A percentile compares a stretch with the other conserved stretches of the same genome.
Conservation (phyloP, 495 filamentous ascomycete species). For the Hypomontagnella monticulosa region DNA sequence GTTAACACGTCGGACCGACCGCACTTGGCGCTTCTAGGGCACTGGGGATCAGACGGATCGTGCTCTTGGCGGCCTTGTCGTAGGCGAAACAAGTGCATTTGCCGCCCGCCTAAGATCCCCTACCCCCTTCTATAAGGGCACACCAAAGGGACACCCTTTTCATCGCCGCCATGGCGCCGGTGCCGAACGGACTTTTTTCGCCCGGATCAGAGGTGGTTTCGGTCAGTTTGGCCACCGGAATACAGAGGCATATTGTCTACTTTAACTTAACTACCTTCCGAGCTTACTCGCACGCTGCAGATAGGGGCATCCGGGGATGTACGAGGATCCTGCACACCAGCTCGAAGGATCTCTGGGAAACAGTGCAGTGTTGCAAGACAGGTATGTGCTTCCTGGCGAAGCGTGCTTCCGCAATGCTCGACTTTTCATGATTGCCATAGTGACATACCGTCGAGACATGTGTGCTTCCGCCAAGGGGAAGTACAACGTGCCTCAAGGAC, state of each 20-base stretch:
- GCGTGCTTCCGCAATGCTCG: constrained; percentile 15
- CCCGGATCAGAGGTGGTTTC: constrained; percentile 25
- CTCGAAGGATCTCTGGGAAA: constrained; percentile 29
- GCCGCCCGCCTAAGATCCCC: constrained; percentile 9
- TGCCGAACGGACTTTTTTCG: constrained; percentile 20
- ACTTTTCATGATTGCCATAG: constrained; percentile 15
- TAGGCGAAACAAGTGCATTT: constrained; percentile 31
- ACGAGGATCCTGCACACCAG: constrained; percentile 37
- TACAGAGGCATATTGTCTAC: constrained; percentile 14
- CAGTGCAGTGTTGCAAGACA: constrained; percentile 20
- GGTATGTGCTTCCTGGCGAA: constrained; percentile 27
- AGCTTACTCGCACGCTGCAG: constrained; percentile 23
- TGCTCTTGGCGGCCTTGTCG: constrained; percentile 21
- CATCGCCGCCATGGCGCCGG: constrained; percentile 20
- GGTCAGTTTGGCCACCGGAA: constrained; percentile 27
- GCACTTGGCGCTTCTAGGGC: constrained; percentile 40
- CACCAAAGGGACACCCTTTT: constrained; percentile 12
- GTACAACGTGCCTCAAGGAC: constrained; percentile 34
- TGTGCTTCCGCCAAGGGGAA: constrained; percentile 32
- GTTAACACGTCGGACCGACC: constrained; percentile 45
- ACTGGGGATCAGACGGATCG: constrained; percentile 18
- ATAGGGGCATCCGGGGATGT: constrained; percentile 29
- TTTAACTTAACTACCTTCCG: constrained; percentile 33
- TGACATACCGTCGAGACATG: constrained; percentile 27
- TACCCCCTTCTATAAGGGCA: constrained; percentile 7